Evolutionary conservation across 352 stramenopile species (phyloP).

Genomic region (Phytophthora pistaciae): DNA sequence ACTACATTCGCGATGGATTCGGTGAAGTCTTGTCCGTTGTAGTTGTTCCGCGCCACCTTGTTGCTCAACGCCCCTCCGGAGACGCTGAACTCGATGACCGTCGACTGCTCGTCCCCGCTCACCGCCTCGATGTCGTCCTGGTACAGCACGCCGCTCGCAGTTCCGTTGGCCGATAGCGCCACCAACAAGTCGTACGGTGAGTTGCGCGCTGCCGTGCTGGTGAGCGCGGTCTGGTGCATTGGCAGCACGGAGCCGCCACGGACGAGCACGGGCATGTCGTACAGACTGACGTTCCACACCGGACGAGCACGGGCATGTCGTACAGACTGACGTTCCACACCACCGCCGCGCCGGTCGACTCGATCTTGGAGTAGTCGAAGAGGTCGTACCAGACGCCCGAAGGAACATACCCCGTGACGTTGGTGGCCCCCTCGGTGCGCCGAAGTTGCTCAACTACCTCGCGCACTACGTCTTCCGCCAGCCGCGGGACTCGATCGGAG

Average conservation of each 20-base stretch:
- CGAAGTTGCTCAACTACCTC: neutral
- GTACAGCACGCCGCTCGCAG: constrained; percentile 55
- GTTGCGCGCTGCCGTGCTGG: constrained; percentile 46
- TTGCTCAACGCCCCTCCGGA: constrained; percentile 25
- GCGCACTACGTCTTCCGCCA: neutral
- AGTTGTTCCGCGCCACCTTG: constrained; percentile 32
- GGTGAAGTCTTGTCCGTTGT: neutral
- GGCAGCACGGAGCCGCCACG: constrained; percentile 57
- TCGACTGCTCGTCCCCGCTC: constrained; percentile 13
- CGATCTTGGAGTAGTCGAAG: constrained; percentile 53
- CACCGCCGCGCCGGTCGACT: constrained; percentile 23
- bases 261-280: constrained; percentile 71
- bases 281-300: constrained; percentile 47
- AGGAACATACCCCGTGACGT: constrained; percentile 55
- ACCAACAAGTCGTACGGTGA: constrained; percentile 67
- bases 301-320: constrained; percentile 69
- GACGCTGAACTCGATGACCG: constrained; percentile 47
- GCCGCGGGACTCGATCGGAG: neutral
- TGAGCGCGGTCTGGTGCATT: constrained; percentile 60
- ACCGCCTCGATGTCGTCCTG: constrained; percentile 64
- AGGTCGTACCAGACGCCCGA: constrained; percentile 65
- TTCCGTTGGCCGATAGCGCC: constrained; percentile 31
- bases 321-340: constrained; percentile 52
- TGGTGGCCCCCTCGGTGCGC: constrained; percentile 53
- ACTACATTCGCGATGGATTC: neutral